Percentiles rank a stretch among this genome's conserved stretches.
Evolutionary conservation across 2,329 filamentous ascomycete species (phyloP).

Genomic region (Neospermospora avenae): DNA sequence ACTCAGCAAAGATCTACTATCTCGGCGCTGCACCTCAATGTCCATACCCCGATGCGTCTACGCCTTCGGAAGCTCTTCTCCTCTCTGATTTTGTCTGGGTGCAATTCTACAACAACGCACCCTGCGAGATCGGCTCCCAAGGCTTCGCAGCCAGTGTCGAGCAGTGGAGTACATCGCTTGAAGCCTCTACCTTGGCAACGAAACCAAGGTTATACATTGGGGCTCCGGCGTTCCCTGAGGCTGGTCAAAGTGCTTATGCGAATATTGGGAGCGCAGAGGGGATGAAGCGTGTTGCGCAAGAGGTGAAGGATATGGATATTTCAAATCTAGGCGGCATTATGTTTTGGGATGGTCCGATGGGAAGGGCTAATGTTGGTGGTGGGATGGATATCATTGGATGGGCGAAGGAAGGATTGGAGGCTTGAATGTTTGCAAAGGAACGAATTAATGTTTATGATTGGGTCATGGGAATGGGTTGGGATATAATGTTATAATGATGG

Average conservation of each 20-base stretch:
- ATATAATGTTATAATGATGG: not conserved
- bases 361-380: constrained; percentile 30
- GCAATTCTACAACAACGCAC: constrained; percentile 43
- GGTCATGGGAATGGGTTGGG: not conserved
- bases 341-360: constrained; percentile 37
- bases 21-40: constrained; percentile 41
- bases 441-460: not conserved
- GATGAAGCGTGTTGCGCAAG: constrained; percentile 32
- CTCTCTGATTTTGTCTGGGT: constrained; percentile 40
- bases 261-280: constrained; percentile 24
- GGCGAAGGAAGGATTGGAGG: constrained; percentile 24
- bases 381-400: constrained; percentile 28
- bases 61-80: constrained; percentile 33
- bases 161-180: constrained; percentile 35
- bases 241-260: constrained; percentile 35
- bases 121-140: constrained; percentile 32
- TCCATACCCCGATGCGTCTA: constrained; percentile 37
- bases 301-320: constrained; percentile 30
- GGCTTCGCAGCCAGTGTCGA: constrained; percentile 33
- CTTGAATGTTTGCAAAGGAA: not conserved
- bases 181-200: not conserved
- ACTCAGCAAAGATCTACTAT: constrained; percentile 34
- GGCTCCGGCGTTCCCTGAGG: constrained; percentile 33
- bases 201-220: constrained; percentile 38
- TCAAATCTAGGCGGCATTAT: constrained; percentile 40